These are phyloP conservation scores for Boletales sp. DNA, from an alignment of 768 basidiomycete species.

Conservation along the genomic window DNA sequence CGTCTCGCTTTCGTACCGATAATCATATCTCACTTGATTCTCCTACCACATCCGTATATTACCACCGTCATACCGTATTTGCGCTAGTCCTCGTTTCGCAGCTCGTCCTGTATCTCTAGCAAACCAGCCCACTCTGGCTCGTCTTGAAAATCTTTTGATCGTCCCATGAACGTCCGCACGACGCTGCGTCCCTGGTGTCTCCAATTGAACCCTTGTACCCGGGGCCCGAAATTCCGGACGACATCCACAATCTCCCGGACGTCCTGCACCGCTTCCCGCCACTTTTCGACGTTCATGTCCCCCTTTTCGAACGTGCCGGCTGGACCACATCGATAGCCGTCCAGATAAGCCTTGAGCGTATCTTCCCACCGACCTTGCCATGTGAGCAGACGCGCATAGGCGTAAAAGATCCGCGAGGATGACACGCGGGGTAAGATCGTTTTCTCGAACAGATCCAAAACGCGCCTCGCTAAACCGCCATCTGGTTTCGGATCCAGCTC, in stretches of 20 bases:
- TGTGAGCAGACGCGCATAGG: conserved; percentile 77
- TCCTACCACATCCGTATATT: conserved; percentile 9
- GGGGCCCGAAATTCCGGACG: conserved; percentile 78
- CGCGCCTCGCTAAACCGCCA: conserved; percentile 59
- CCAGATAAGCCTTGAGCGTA: conserved; percentile 77
- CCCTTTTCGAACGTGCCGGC: conserved; percentile 61
- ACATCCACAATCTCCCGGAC: conserved; percentile 84
- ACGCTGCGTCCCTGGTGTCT: conserved; percentile 82
- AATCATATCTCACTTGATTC: neutral
- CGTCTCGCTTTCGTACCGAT: neutral
- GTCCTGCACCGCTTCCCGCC: conserved; percentile 73
- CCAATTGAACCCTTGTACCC: conserved; percentile 66
- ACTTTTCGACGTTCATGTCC: conserved; percentile 63
- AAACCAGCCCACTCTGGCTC: conserved; percentile 81
- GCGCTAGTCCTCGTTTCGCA: conserved; percentile 15
- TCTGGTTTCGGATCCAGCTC: conserved; percentile 55
- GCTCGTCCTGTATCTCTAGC: conserved; percentile 46
- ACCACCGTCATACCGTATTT: conserved; percentile 10
- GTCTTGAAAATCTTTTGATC: conserved; percentile 85
- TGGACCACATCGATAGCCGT: conserved; percentile 73
- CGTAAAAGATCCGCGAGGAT: conserved; percentile 72
- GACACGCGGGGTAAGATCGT: conserved; percentile 83
- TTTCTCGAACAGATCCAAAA: conserved; percentile 70
- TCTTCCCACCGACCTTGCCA: conserved; percentile 73
- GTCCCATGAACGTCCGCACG: conserved; percentile 83